These are phyloP conservation scores for Leavenworthia alabamica DNA, from an alignment of 345 rosid genomes.

Conservation along the genomic window DNA sequence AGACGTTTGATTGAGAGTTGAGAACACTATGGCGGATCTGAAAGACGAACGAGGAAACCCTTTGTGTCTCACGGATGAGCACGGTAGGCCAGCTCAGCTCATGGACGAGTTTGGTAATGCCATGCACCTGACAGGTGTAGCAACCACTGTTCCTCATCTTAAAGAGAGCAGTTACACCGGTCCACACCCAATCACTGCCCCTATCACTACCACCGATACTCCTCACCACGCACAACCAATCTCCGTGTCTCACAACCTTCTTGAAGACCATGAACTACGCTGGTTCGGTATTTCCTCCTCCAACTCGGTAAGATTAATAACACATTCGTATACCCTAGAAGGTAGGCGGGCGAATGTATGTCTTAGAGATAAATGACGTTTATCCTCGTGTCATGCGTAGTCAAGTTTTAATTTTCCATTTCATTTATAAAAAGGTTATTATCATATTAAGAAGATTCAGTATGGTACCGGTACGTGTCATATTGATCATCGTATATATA, in stretches of 20 bases:
- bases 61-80: conserved; percentile 39
- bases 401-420: background rate
- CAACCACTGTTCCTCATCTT: conserved; percentile 35
- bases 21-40: conserved; percentile 44
- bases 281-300: background rate
- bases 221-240: conserved; percentile 25
- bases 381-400: background rate
- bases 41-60: conserved; percentile 53
- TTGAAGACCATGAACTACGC: background rate
- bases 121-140: conserved; percentile 49
- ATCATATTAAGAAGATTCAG: too few species aligned
- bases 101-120: conserved; percentile 59
- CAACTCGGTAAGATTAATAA: conserved; percentile 2
- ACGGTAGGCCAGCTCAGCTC: conserved; percentile 48
- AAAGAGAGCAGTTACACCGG: conserved; percentile 23
- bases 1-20: background rate
- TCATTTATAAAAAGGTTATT: background rate
- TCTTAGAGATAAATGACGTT: background rate
- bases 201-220: conserved; percentile 16
- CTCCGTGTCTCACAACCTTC: conserved; percentile 11
- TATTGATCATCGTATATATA: background rate
- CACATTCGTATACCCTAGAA: background rate
- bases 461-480: background rate
- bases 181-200: conserved; percentile 32
- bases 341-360: background rate